Conservation (phyloP, 331 rosid species). For the Rosa hybrid region DNA sequence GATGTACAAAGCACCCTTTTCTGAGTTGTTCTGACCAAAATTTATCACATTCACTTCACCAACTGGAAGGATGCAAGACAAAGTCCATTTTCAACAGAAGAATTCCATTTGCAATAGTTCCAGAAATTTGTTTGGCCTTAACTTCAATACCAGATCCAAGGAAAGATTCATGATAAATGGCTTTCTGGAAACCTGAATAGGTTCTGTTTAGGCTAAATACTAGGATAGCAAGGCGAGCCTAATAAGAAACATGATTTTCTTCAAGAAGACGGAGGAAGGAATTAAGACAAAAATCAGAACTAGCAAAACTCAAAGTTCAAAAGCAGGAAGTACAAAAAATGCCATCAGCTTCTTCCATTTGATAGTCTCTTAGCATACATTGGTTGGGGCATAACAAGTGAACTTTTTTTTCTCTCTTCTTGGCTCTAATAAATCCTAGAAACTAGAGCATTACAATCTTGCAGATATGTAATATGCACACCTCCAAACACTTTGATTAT, state of each 20-base stretch:
- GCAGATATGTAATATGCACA: not conserved
- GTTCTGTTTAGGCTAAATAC: not conserved
- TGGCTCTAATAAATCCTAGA: not conserved
- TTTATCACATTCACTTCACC: not conserved
- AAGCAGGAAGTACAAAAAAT: not conserved
- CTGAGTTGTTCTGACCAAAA: not conserved
- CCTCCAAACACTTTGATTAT: slow-evolving; percentile 27
- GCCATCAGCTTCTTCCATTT: slow-evolving; percentile 14
- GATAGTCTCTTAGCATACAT: not conserved
- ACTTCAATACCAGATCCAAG: not conserved
- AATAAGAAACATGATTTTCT: not conserved
- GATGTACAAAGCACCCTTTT: not conserved
- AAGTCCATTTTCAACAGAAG: not conserved
- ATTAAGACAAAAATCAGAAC: no score
- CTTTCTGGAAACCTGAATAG: not conserved
- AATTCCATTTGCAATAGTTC: not conserved
- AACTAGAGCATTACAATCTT: not conserved
- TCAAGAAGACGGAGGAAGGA: not conserved
- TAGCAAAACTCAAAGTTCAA: not conserved
- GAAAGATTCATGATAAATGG: not conserved
- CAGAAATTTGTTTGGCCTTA: not conserved
- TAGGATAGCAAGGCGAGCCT: not conserved
- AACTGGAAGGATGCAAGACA: not conserved
- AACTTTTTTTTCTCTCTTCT: not conserved
- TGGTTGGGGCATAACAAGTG: not conserved